These are phyloP conservation scores for Takashimella koratensis DNA, from an alignment of 1,284 basidiomycete species.

Conservation along the genomic window DNA sequence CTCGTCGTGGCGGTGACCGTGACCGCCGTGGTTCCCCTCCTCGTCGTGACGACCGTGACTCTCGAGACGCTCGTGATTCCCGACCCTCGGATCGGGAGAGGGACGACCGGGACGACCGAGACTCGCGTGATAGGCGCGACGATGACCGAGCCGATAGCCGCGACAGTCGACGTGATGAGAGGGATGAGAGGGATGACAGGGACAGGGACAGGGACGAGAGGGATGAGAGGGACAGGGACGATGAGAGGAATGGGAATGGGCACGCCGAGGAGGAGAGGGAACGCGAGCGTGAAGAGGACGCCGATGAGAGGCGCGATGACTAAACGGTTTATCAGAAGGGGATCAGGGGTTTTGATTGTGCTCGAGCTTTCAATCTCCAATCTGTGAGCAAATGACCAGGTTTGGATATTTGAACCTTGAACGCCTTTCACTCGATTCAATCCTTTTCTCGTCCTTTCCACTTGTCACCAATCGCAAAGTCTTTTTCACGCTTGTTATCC, in stretches of 20 bases:
- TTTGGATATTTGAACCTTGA: no score
- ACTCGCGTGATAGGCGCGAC: constrained; percentile 12
- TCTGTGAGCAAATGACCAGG: no score
- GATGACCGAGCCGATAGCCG: constrained; percentile 27
- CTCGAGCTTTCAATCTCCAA: no score
- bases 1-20: constrained; percentile 49
- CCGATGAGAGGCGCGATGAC: constrained; percentile 22
- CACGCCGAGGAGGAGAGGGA: constrained; percentile 4
- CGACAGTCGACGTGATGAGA: constrained; percentile 7
- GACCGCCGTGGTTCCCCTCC: constrained; percentile 47
- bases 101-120: constrained; percentile 16
- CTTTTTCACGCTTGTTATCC: no score
- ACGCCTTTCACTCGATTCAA: no score
- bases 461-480: no score
- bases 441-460: no score
- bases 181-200: constrained; percentile 16
- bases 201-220: constrained; percentile 30
- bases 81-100: constrained; percentile 3
- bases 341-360: no score
- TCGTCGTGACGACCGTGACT: constrained; percentile 18
- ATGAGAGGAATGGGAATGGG: constrained; percentile 27
- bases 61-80: constrained; percentile 7
- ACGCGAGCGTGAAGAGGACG: constrained; percentile 13
- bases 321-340: no score
- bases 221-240: constrained; percentile 28